Evolutionary conservation across 2,329 filamentous ascomycete species (phyloP).

Genomic region (Aaosphaeria pasadenensis): DNA sequence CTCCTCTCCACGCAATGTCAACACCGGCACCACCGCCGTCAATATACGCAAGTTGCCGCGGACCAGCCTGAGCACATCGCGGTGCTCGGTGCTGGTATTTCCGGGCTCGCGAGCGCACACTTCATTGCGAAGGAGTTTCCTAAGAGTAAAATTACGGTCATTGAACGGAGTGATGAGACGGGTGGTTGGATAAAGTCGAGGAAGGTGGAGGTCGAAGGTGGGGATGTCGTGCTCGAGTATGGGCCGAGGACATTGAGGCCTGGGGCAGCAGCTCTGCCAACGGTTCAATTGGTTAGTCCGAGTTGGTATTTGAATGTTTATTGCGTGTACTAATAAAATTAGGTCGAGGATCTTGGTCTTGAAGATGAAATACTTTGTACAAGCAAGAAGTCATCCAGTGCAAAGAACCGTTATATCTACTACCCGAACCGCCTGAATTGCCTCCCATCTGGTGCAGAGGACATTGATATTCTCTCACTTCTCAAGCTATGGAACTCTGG

Average conservation of each 20-base stretch:
- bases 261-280: conserved; percentile 58
- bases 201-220: conserved; percentile 58
- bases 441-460: conserved; percentile 13
- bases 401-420: conserved; percentile 75
- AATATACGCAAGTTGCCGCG: conserved; percentile 17
- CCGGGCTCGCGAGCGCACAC: conserved; percentile 57
- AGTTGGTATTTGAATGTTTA: background rate
- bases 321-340: conserved; percentile 2
- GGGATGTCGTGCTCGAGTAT: conserved; percentile 72
- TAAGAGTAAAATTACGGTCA: conserved; percentile 71
- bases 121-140: conserved; percentile 70
- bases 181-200: conserved; percentile 84
- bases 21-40: conserved; percentile 12
- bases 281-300: conserved; percentile 65
- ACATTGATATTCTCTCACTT: conserved; percentile 22
- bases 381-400: conserved; percentile 48
- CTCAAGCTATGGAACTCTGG: conserved; percentile 50
- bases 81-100: conserved; percentile 52
- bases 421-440: conserved; percentile 78
- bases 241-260: conserved; percentile 75
- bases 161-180: conserved; percentile 66
- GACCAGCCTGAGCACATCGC: conserved; percentile 40
- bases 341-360: conserved; percentile 60
- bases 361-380: conserved; percentile 56
- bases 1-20: conserved; percentile 17